Evolutionary conservation across 2,329 filamentous ascomycete species (phyloP).

Genomic region (Fusarium burgessii): DNA sequence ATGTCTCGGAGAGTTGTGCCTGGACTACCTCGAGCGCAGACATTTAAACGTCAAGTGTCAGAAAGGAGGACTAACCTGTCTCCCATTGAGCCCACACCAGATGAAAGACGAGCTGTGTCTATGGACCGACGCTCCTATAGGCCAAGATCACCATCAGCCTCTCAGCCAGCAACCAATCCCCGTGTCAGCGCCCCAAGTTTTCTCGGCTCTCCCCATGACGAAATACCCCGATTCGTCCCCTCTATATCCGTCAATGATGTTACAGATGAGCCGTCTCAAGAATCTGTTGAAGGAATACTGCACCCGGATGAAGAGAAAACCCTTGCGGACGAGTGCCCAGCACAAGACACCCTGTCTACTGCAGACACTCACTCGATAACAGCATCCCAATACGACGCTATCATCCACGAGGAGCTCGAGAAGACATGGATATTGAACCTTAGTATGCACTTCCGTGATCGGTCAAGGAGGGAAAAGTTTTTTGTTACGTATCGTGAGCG

Average conservation of each 20-base stretch:
- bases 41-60: conserved; percentile 85
- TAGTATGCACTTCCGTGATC: conserved; percentile 97
- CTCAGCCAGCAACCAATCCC: conserved; percentile 48
- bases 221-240: conserved; percentile 28
- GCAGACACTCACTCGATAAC: conserved; percentile 62
- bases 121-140: conserved; percentile 64
- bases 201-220: conserved; percentile 46
- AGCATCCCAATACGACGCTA: conserved; percentile 68
- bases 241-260: conserved; percentile 33
- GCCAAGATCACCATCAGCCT: conserved; percentile 46
- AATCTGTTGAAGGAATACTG: conserved; percentile 3
- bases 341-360: conserved; percentile 50
- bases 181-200: conserved; percentile 64
- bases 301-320: conserved; percentile 39
- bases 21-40: conserved; percentile 79
- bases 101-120: conserved; percentile 79
- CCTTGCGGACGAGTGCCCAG: conserved; percentile 36
- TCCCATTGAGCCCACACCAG: conserved; percentile 70
- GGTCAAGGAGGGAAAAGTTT: conserved; percentile 94
- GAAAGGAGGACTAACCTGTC: conserved; percentile 81
- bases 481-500: conserved; percentile 93
- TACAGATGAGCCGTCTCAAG: conserved; percentile 23
- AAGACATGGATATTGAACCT: conserved; percentile 94
- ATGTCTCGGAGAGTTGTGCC: conserved; percentile 75
- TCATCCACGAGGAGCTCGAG: conserved; percentile 85